Evolutionary conservation across 2,329 filamentous ascomycete species (phyloP), one percentile per base, ranked within the genome.

Genomic region (Mycosphaerelloides madeirae): DNA sequence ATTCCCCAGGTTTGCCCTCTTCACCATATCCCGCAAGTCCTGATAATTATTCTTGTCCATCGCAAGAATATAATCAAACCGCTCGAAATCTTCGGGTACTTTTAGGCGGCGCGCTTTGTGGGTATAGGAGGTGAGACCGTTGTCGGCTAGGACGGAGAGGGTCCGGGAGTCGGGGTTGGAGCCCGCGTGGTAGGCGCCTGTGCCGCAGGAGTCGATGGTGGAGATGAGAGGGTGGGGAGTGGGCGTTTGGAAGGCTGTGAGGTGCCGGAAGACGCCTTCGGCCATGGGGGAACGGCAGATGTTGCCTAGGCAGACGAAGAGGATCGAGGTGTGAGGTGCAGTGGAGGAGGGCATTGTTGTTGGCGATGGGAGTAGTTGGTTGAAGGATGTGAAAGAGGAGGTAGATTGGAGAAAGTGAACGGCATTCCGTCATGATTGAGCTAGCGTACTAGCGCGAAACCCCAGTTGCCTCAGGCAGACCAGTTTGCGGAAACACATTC

Each of bases 261-360:
- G 71, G 48, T 83, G 79, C 46, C 81, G 80, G 70, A 98, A 97
- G 54, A 95, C 86, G 38, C 87, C 93, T 73, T 97, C 91, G 35
- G 90, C 88, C 93, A 98, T 97, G 25, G 93, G 87, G 6, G 89
- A 95, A 49, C 80, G 78, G 61, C 78, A 98, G 62, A 97, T 97
- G 68, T 98, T 98, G 65, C 93, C 93, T 28, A 97, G 77, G 69
- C 93, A 98, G 57, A 97, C 91, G 64, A 97, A 97, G 41, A 97
- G 79, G 29, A 97, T 85, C 2, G 84, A 89, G 43, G 87, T 61
- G 56, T 63, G 61, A 25, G 22, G 9, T 5, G 22, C 5, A 25
- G 22, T 6, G 22, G 22, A 25, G 5, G 22, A 25, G 5, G 22
- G 9, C 22, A 25, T 25, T 25, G 9, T 25, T 9, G 22, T 9